These are phyloP conservation scores for Naganishia sp. DNA, from an alignment of 1,284 basidiomycete species.

Conservation along the genomic window DNA sequence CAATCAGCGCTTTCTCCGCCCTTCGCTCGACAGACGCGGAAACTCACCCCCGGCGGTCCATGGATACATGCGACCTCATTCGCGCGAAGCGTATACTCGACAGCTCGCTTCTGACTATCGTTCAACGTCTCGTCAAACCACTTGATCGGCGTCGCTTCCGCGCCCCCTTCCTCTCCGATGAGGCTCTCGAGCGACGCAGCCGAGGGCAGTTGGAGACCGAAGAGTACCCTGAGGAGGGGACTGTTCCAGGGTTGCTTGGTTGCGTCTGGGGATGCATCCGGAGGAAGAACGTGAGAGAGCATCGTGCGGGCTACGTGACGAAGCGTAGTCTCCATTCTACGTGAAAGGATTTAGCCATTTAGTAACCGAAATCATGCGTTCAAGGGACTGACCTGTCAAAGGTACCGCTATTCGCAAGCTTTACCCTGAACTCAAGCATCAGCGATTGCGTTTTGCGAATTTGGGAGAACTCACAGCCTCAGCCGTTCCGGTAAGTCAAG, in stretches of 20 bases:
- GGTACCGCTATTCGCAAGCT: conserved; percentile 87
- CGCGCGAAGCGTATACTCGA: conserved; percentile 49
- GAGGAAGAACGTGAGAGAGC: conserved; percentile 32
- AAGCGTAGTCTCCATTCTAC: conserved; percentile 78
- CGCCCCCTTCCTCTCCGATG: background rate
- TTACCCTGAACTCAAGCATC: conserved; percentile 55
- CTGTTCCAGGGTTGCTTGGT: conserved; percentile 34
- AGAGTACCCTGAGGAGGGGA: conserved; percentile 64
- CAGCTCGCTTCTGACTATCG: conserved; percentile 76
- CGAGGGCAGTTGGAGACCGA: conserved; percentile 59
- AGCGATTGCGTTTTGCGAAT: background rate
- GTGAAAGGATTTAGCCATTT: background rate
- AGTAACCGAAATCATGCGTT: background rate
- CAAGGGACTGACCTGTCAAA: conserved; percentile 69
- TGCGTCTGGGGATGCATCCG: background rate
- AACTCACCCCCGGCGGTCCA: conserved; percentile 79
- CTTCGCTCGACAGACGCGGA: too few species aligned
- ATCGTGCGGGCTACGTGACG: conserved; percentile 62
- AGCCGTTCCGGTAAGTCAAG: conserved; percentile 80
- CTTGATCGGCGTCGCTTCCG: conserved; percentile 51
- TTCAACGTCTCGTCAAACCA: conserved; percentile 81
- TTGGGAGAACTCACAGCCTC: conserved; percentile 57
- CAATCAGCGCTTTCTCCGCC: background rate
- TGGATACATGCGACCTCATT: conserved; percentile 88
- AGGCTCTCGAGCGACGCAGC: conserved; percentile 30